Conservation (phyloP, 139 green algal genomes). For the Chloropicon primus region DNA sequence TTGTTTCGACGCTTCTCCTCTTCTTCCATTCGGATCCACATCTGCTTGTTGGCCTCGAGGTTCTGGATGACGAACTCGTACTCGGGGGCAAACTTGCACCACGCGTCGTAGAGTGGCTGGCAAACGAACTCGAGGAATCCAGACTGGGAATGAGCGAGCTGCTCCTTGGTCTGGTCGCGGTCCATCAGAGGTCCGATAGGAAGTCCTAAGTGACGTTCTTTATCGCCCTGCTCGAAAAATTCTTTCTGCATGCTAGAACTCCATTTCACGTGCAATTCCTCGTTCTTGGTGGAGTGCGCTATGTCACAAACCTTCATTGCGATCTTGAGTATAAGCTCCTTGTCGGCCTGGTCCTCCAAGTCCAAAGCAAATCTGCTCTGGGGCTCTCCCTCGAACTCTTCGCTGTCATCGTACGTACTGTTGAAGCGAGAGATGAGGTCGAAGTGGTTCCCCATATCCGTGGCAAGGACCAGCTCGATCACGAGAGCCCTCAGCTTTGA, state of each 20-base stretch:
- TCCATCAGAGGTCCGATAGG: not conserved
- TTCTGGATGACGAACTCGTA: not conserved
- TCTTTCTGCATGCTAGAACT: not conserved
- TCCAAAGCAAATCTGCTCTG: not conserved
- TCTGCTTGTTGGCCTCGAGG: not conserved
- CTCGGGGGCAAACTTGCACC: not conserved
- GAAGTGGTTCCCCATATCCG: constrained; percentile 1
- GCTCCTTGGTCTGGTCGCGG: constrained; percentile 1
- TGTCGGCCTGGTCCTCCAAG: not conserved
- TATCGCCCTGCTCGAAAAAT: constrained; percentile 5
- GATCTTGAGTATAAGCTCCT: constrained; percentile 5
- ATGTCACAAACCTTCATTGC: not conserved
- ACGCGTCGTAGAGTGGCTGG: not conserved
- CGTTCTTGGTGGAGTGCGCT: not conserved
- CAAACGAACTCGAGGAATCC: not conserved
- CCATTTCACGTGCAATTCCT: not conserved
- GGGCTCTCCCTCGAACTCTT: not conserved
- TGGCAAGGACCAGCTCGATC: constrained; percentile 7
- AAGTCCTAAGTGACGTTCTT: not conserved
- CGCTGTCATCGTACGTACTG: too few relatives aligned
- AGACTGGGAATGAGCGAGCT: not conserved
- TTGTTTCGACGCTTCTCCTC: not conserved
- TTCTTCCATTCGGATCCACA: not conserved
- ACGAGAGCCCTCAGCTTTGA: not conserved
- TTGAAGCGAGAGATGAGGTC: not conserved